Evolutionary conservation across 192 early-diverging fungal species (phyloP).

Genomic region (Rhizoclosmatium sp.): DNA sequence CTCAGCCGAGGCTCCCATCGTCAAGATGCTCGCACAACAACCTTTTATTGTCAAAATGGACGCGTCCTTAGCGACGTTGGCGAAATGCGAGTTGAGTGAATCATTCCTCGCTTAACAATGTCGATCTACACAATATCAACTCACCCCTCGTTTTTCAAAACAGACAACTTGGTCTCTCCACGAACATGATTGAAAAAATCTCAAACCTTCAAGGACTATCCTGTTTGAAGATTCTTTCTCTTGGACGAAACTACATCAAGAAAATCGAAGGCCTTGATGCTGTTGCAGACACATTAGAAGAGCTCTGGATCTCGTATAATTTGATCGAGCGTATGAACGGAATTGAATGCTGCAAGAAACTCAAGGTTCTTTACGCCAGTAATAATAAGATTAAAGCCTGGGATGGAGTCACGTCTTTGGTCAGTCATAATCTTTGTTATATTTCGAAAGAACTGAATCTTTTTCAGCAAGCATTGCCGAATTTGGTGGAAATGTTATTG

Average conservation of each 20-base stretch:
- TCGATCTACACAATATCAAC: no score
- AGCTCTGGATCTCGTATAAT: conserved; percentile 68
- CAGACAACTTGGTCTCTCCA: conserved; percentile 60
- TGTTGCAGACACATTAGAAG: conserved; percentile 63
- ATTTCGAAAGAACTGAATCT: conserved; percentile 13
- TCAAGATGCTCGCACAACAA: conserved; percentile 57
- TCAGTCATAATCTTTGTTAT: conserved; percentile 12
- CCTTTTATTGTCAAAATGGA: conserved; percentile 67
- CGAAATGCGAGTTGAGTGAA: conserved; percentile 50
- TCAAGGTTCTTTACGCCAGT: conserved; percentile 63
- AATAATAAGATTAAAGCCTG: conserved; percentile 70
- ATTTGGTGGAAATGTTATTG: conserved; percentile 59
- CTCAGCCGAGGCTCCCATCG: conserved; percentile 51
- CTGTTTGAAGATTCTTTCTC: conserved; percentile 55
- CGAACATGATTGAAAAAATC: conserved; percentile 66
- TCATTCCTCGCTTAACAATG: no score
- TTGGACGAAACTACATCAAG: conserved; percentile 63
- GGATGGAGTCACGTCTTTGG: conserved; percentile 54
- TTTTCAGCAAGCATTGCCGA: conserved; percentile 48
- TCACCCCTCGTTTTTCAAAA: background rate
- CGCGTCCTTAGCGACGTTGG: conserved; percentile 52
- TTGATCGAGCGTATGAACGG: conserved; percentile 61
- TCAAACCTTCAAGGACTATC: conserved; percentile 55
- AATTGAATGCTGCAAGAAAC: conserved; percentile 65
- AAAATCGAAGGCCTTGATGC: conserved; percentile 68